Base-by-base conservation (phyloP, 1,284 basidiomycete genomes). In the Ceratobasidium sp. region DNA sequence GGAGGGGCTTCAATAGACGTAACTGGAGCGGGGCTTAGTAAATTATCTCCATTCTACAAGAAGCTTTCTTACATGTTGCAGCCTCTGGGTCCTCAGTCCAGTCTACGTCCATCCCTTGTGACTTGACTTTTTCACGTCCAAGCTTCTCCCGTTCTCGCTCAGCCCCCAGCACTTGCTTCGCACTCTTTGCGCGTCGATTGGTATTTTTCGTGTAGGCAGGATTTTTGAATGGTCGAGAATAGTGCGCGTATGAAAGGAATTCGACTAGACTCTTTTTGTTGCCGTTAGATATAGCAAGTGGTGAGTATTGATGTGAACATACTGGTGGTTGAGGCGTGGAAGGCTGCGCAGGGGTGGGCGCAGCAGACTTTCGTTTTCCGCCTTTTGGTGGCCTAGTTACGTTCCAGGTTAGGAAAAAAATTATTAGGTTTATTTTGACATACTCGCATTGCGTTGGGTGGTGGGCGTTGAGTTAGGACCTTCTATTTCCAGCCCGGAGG, bases 1-100 rank as follows among this genome's bases (percentile, higher is more conserved):
- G 95, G 95, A 0, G 95, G 94, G 9, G 95, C 94, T 83, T 97
- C 95, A 66, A 97, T 94, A 0, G 92, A 93, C 0, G 90, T 89
- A 82, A 96, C 94, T 96, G n/a, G 49, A 51, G 56, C 15, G n/a
- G 18, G 15, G 70, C 18, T 58, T 44, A 13, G 15, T n/a, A 70
- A 40, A 61, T 49, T 20, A 2, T 3, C 23, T 49, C 3, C n/a
- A 13, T n/a, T 53, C 23, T 56, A 77, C n/a, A 71, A 64, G 44
- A 18, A 55, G 46, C 39, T 73, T 39, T 84, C 91, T 67, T 76
- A 93, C 93, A 94, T 1, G 91, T 91, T 0, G 91, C 91, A 15
- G 91, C 84, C 58, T 94, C 93, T 63, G 73, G 73, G n/a, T 91
- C 90, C 39, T 90, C 90, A 10, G 77, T 80, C 10, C 78, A 51